These are phyloP conservation scores for Puccinia novopanici DNA, from an alignment of 1,284 basidiomycete genomes.

Conservation along the genomic window DNA sequence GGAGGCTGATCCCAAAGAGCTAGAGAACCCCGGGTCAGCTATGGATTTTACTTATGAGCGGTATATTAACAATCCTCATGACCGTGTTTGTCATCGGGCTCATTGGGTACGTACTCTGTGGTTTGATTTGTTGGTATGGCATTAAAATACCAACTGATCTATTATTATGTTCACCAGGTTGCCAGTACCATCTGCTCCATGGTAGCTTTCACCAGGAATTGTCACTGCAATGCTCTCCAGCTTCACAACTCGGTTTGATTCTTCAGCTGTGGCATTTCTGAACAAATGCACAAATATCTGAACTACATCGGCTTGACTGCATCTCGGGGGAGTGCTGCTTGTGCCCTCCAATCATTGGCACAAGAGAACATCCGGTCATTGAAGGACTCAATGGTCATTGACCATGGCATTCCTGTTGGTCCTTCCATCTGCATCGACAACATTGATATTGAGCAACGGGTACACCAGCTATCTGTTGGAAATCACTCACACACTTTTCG, in stretches of 20 bases:
- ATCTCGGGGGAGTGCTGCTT: neutral
- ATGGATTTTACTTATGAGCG: no score
- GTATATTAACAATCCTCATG: no score
- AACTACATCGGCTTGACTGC: neutral
- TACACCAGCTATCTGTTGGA: neutral
- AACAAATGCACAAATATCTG: neutral
- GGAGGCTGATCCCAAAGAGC: no score
- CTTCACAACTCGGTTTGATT: neutral
- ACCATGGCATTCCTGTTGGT: neutral
- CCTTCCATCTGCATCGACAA: slow-evolving; percentile 16
- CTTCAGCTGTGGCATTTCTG: neutral
- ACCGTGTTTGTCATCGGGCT: no score
- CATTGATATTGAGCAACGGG: neutral
- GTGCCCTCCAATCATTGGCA: neutral
- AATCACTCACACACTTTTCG: neutral
- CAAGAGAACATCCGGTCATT: neutral
- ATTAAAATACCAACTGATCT: no score
- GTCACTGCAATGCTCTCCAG: slow-evolving; percentile 5
- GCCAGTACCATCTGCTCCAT: neutral
- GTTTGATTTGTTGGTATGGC: no score
- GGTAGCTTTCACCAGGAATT: neutral
- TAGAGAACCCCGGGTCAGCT: no score
- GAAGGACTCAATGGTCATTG: neutral
- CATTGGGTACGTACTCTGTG: no score
- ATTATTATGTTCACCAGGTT: no score